Evolutionary conservation across 2,329 filamentous ascomycete species (phyloP).

Genomic region (Colletotrichum tropicale): DNA sequence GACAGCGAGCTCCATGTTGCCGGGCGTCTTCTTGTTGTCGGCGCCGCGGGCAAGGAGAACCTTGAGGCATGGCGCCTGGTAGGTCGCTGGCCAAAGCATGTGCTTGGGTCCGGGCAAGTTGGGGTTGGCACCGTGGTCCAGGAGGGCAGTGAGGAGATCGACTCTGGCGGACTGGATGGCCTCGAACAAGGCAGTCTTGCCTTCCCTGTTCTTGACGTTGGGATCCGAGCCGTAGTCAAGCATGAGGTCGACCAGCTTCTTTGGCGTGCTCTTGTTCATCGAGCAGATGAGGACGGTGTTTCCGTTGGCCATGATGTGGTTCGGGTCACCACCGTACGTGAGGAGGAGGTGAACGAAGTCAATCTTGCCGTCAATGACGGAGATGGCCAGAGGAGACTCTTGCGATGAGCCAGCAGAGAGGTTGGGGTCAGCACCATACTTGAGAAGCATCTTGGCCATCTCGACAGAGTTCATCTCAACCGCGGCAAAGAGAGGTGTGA

Average conservation of each 20-base stretch:
- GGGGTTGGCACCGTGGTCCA: constrained; percentile 65
- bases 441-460: constrained; percentile 63
- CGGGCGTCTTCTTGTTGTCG: constrained; percentile 63
- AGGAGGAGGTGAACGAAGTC: constrained; percentile 64
- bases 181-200: constrained; percentile 67
- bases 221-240: constrained; percentile 64
- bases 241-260: constrained; percentile 61
- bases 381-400: constrained; percentile 59
- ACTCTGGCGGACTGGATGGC: constrained; percentile 61
- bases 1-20: constrained; percentile 67
- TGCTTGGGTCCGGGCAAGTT: constrained; percentile 74
- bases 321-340: constrained; percentile 64
- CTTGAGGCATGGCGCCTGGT: constrained; percentile 62
- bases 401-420: constrained; percentile 51
- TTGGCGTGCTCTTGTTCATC: constrained; percentile 63
- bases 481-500: constrained; percentile 55
- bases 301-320: constrained; percentile 57
- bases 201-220: constrained; percentile 63
- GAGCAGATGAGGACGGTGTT: constrained; percentile 64
- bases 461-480: constrained; percentile 59
- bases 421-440: constrained; percentile 68
- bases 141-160: constrained; percentile 56
- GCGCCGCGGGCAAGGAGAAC: constrained; percentile 64
- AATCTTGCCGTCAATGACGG: constrained; percentile 56
- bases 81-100: constrained; percentile 69